Evolutionary conservation across 2,329 filamentous ascomycete species (phyloP), one percentile per base, ranked within the genome.

Genomic region (Aspergillus tanneri): DNA sequence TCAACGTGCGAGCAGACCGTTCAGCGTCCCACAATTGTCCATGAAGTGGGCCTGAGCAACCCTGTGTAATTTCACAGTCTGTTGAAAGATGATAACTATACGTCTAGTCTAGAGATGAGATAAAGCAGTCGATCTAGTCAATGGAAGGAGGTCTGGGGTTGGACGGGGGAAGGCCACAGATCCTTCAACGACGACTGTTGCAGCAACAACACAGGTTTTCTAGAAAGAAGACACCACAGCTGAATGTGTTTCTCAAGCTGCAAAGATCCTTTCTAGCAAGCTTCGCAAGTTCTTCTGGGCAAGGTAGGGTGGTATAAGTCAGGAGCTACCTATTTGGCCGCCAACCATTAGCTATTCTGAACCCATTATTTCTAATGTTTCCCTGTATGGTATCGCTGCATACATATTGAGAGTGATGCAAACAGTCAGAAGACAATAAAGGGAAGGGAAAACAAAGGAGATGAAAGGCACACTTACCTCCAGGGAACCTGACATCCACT

Each of bases 1-100:
- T 75, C 73, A 72, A 51, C 58, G 52, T 61, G 59, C 64, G 73
- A 76, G 73, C 61, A 70, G 72, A 75, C 72, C 72, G 70, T 73
- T 73, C 60, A 56, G 72, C 72, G 72, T 74, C 72, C 73, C 73
- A 75, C 71, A 72, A 68, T 65, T 66, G 62, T 69, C 69, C 71
- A 73, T 75, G 57, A 64, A 64, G 53, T 30, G 41, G 49, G 50
- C 49, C 53, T 54, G 45, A 41, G 48, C 54, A 63, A 57, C 54
- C 53, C 47, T 30, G 44, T 25, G 22, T 19, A 19, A 18, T 43
- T 22, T 27, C n/a, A 22, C 30, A 18, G 37, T 16, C 21, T 23
- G n/a, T 40, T 42, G 12, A 22, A 49, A 40, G 18, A 22, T 7
- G 12, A 24, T 16, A 25, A 14, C 11, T 11, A 21, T 10, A 16